These are phyloP conservation scores for Bifiguratus adelaidae DNA, from an alignment of 192 early-diverging fungal species.

Conservation along the genomic window DNA sequence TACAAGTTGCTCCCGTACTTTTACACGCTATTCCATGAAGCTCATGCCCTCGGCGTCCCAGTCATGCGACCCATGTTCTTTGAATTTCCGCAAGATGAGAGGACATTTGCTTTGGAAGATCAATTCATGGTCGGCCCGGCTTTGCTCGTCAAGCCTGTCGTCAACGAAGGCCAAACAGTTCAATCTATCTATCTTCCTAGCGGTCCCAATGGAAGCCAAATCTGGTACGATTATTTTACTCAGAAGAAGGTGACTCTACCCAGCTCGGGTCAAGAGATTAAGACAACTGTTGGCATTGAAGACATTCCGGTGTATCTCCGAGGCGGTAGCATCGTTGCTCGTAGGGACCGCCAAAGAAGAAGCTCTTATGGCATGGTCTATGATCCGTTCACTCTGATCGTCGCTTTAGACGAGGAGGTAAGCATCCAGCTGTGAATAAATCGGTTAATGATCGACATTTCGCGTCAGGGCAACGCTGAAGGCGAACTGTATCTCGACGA, in stretches of 20 bases:
- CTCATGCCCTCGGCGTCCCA: slow-evolving; percentile 62
- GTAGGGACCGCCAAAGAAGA: slow-evolving; percentile 75
- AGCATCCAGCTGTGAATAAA: not conserved
- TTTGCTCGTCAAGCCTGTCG: slow-evolving; percentile 64
- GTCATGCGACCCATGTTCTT: slow-evolving; percentile 84
- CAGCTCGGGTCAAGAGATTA: slow-evolving; percentile 26
- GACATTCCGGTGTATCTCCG: slow-evolving; percentile 79
- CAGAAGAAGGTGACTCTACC: slow-evolving; percentile 16
- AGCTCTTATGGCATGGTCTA: slow-evolving; percentile 65
- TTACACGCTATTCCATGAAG: slow-evolving; percentile 87
- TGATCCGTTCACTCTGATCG: slow-evolving; percentile 88
- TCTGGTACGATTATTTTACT: slow-evolving; percentile 66
- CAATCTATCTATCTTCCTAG: slow-evolving; percentile 67
- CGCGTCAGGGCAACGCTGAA: slow-evolving; percentile 41
- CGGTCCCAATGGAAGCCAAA: slow-evolving; percentile 18
- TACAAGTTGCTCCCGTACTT: slow-evolving; percentile 86
- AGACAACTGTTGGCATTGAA: slow-evolving; percentile 55
- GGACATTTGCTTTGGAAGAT: slow-evolving; percentile 76
- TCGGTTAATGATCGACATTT: not conserved
- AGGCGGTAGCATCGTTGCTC: slow-evolving; percentile 85
- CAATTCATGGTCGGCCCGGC: slow-evolving; percentile 86
- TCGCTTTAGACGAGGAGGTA: slow-evolving; percentile 61
- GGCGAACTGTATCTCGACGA: slow-evolving; percentile 91
- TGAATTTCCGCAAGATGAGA: slow-evolving; percentile 76
- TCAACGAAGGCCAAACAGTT: slow-evolving; percentile 37